Percentiles rank a stretch among this genome's conserved stretches.
Conservation (phyloP, 305 asterid genomes). For the Solanum chacoense region DNA sequence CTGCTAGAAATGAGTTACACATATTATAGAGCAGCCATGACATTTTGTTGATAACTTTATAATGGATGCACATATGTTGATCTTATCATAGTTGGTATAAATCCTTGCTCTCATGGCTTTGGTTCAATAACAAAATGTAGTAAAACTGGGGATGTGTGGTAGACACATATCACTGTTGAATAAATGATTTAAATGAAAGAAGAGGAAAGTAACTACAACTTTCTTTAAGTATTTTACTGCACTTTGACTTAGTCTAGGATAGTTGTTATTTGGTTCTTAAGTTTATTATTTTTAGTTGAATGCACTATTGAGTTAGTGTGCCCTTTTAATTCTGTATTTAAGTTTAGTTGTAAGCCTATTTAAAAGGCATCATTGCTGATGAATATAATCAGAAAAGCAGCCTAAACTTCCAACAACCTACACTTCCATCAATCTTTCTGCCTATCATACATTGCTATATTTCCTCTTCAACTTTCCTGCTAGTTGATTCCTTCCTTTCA, state of each 20-base stretch:
- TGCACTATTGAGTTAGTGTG: neutral
- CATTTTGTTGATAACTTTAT: neutral
- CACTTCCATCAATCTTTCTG: neutral
- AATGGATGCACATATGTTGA: neutral
- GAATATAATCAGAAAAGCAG: too few relatives aligned
- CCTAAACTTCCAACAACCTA: neutral
- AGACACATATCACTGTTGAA: neutral
- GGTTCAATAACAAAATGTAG: neutral
- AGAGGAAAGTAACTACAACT: neutral
- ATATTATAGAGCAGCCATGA: neutral
- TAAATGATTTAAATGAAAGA: neutral
- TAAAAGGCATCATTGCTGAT: neutral
- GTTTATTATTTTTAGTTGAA: neutral
- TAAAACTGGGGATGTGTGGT: neutral
- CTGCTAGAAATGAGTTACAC: neutral
- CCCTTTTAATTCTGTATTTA: neutral
- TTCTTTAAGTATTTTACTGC: neutral
- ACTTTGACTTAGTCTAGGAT: neutral
- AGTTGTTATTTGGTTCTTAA: neutral
- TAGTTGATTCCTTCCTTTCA: neutral
- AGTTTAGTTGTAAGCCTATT: neutral
- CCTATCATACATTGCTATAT: neutral
- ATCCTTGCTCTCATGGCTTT: neutral
- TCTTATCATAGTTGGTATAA: neutral
- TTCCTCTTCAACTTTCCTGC: neutral